A percentile compares a stretch with the other conserved stretches of the same genome.
phyloP scores from a whole-genome alignment of 257 asterid species.

The Fraxinus excelsior region DNA sequence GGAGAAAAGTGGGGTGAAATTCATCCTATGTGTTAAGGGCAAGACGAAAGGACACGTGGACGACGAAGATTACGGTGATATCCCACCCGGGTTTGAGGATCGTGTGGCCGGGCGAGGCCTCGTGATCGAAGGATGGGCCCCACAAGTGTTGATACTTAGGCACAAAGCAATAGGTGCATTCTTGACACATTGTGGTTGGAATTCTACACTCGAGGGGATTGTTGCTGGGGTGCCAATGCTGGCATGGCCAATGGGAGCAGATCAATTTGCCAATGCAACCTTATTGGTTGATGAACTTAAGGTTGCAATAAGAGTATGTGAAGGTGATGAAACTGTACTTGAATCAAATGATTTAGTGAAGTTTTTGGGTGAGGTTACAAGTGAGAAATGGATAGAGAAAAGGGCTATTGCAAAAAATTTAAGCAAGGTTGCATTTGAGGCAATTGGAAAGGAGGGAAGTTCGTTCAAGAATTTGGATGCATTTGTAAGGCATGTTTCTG shows the following conservation, averaged over 20 bases:
- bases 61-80: constrained; percentile 34
- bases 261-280: constrained; percentile 60
- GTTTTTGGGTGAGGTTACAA: constrained; percentile 28
- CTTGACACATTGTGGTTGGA: constrained; percentile 82
- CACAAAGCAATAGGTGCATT: constrained; percentile 48
- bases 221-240: constrained; percentile 64
- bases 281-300: constrained; percentile 58
- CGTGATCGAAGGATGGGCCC: constrained; percentile 75
- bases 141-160: constrained; percentile 59
- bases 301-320: constrained; percentile 59
- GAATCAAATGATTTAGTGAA: constrained; percentile 39
- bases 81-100: constrained; percentile 69
- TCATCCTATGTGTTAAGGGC: constrained; percentile 52
- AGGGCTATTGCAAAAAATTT: constrained; percentile 36
- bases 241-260: constrained; percentile 90
- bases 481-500: constrained; percentile 33
- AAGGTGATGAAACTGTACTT: constrained; percentile 54
- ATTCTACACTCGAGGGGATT: constrained; percentile 57
- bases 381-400: constrained; percentile 37
- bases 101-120: constrained; percentile 63
- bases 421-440: constrained; percentile 52
- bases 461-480: constrained; percentile 48
- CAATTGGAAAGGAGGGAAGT: constrained; percentile 51
- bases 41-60: constrained; percentile 55
- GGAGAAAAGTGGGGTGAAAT: constrained; percentile 60